Conservation (phyloP, 139 green algal species). For the Trebouxia sp. region DNA sequence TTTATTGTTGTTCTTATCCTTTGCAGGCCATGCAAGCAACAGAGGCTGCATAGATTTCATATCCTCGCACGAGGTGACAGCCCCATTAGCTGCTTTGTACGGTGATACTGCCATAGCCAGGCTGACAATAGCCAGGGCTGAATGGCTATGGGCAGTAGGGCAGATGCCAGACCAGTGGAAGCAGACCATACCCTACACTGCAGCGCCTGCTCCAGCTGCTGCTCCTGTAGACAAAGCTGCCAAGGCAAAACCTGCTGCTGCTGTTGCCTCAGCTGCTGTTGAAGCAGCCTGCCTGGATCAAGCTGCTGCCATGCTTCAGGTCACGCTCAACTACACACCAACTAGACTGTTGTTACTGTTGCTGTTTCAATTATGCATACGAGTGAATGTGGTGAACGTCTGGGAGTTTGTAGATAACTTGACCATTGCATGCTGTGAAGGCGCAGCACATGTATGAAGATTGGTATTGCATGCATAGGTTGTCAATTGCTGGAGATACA, state of each 20-base stretch:
- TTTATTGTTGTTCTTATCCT: background rate
- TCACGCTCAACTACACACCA: background rate
- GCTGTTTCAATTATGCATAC: no score
- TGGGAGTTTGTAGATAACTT: no score
- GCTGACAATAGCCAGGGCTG: constrained; percentile 8
- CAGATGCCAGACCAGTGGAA: constrained; percentile 7
- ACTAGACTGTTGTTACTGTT: background rate
- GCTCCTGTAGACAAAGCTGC: background rate
- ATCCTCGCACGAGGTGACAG: background rate
- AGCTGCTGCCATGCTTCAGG: constrained; percentile 6
- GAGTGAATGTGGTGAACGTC: no score
- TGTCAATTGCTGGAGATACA: no score
- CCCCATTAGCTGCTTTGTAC: constrained; percentile 12
- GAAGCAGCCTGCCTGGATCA: background rate
- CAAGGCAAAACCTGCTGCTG: background rate
- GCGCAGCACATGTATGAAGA: no score
- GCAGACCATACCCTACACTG: constrained; percentile 14
- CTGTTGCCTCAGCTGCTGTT: background rate
- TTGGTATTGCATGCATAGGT: no score
- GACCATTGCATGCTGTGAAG: no score
- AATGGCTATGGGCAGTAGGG: background rate
- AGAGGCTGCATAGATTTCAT: constrained; percentile 9
- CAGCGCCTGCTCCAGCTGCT: background rate
- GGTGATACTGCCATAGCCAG: background rate
- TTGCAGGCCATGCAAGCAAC: constrained; percentile 11